Evolutionary conservation across 192 early-diverging fungal genomes (phyloP).

Genomic region (Backusella circina): DNA sequence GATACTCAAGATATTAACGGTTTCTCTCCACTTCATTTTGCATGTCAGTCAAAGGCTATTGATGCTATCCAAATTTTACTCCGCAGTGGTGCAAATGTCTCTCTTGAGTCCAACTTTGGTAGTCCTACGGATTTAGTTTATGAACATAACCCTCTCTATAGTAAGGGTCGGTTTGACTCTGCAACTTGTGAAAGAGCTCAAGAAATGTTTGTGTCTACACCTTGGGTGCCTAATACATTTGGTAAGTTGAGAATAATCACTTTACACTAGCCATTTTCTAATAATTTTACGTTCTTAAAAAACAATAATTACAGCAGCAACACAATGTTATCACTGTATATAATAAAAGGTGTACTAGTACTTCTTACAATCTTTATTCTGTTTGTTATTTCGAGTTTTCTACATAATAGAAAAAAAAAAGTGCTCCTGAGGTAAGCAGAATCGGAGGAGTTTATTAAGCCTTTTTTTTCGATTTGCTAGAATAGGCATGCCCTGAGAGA

Average conservation of each 20-base stretch:
- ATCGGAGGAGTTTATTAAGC: too few species aligned
- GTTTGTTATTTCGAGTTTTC: too few species aligned
- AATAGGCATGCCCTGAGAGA: too few species aligned
- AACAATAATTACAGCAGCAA: not conserved
- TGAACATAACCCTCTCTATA: not conserved
- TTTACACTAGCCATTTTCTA: not conserved
- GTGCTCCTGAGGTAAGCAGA: too few species aligned
- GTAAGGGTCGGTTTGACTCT: not conserved
- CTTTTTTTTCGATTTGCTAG: too few species aligned
- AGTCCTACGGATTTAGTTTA: not conserved
- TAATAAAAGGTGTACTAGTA: too few species aligned
- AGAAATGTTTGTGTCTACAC: not conserved
- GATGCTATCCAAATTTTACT: not conserved
- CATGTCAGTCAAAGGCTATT: constrained; percentile 19
- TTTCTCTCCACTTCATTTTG: constrained; percentile 69
- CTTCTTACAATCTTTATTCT: too few species aligned
- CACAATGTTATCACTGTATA: not conserved
- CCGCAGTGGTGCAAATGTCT: not conserved
- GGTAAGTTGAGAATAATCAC: not conserved
- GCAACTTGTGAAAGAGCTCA: not conserved
- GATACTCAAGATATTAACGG: constrained; percentile 54
- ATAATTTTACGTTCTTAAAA: not conserved
- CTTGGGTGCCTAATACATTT: not conserved
- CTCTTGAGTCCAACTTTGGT: not conserved
- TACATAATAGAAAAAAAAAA: too few species aligned